Base-by-base conservation (phyloP, 352 stramenopile species). In the Peronosclerospora sorghi region DNA sequence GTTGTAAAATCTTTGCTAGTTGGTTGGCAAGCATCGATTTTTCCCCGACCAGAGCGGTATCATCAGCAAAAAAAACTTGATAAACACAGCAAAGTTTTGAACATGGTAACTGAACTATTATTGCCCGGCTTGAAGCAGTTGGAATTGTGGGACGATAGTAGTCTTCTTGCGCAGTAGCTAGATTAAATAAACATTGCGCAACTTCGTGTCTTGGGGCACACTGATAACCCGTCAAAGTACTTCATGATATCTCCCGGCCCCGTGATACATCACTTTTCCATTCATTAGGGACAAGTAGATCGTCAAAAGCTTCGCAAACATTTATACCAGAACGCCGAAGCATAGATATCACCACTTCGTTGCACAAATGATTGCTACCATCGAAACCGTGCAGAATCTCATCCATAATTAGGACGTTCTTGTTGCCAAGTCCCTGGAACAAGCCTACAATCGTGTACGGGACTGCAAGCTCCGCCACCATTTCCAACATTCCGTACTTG, bases 141-240 rank as follows among this genome's bases (percentile, higher is more conserved):
- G 44, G 41, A 7, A 53, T 20, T 32, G 48, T 28, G 28, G 49
- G 43, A 30, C 35, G 26, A 23, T 49, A 46, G 14, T 43, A 42
- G 18, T 55, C 19, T 41, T 44, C 28, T 15, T 49, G 24, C 8
- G 48, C 44, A 21, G 38, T 23, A 27, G 40, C 39, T 29, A 69
- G 32, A 20, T 56, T 50, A 10, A 66, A 51, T 35, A 65, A 48
- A 49, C 62, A 68, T 0, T 71, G 48, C 3, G 48, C 27, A 2
- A 59, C 30, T 0, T 30, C 39, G 18, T 56, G 44, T 14, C 37
- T 23, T 5, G n/a, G 26, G 3, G 51, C 51, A 28, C 51, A 62
- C 13, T 38, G 28, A 47, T 66, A 65, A 3, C 35, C 41, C 20
- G 19, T 37, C 24, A 18, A 56, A 48, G 17, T 60, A 60, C 24